phyloP scores from a whole-genome alignment of 2,329 filamentous ascomycete species.

The Hymenotorrendiella dingleyae region DNA sequence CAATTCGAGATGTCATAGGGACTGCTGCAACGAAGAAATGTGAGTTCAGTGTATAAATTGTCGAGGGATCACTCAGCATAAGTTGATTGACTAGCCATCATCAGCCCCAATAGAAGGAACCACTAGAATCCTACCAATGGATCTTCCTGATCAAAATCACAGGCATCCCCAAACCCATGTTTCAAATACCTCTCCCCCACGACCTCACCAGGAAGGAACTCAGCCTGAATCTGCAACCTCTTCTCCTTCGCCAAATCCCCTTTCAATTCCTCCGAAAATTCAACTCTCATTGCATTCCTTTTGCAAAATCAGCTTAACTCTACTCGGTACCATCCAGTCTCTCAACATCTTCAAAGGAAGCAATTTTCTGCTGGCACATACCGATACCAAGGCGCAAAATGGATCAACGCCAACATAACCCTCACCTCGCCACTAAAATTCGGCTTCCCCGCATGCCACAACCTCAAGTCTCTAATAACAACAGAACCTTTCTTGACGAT shows the following conservation, averaged over 20 bases:
- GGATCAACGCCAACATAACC: slow-evolving; percentile 51
- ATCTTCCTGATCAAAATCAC: slow-evolving; percentile 49
- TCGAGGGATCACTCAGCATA: too few species aligned
- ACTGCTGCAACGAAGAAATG: too few species aligned
- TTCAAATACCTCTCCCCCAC: slow-evolving; percentile 45
- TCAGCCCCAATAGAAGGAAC: too few species aligned
- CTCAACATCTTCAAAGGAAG: not conserved
- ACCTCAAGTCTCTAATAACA: slow-evolving; percentile 51
- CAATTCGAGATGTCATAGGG: too few species aligned
- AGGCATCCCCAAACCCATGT: slow-evolving; percentile 54
- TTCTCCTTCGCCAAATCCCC: slow-evolving; percentile 37
- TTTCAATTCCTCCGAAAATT: slow-evolving; percentile 45
- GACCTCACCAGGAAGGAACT: slow-evolving; percentile 40
- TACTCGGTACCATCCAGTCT: not conserved
- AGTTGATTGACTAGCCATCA: too few species aligned
- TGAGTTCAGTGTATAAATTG: too few species aligned
- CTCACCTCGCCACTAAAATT: slow-evolving; percentile 43
- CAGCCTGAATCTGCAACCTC: slow-evolving; percentile 43
- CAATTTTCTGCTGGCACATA: not conserved
- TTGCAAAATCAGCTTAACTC: too few species aligned
- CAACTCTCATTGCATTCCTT: slow-evolving; percentile 51
- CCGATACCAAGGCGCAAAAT: slow-evolving; percentile 20
- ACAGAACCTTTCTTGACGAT: slow-evolving; percentile 46
- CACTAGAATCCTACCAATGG: slow-evolving; percentile 8
- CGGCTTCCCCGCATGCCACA: slow-evolving; percentile 60